Evolutionary conservation across 257 asterid species (phyloP).

Genomic region (Solanum medicagineum): DNA sequence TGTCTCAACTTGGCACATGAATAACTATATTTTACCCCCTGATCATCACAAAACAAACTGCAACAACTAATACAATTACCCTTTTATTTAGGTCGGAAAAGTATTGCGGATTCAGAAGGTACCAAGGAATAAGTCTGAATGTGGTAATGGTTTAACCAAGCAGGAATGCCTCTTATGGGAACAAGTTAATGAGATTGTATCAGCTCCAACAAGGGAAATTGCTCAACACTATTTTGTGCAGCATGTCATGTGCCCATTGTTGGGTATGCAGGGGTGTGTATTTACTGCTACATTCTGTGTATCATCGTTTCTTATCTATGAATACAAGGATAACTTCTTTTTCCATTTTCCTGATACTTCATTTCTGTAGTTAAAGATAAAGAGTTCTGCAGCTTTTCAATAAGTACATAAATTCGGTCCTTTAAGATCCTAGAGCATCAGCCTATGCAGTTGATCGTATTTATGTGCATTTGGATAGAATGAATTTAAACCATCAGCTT

Average conservation of each 20-base stretch:
- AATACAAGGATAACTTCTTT: not conserved
- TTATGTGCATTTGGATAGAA: not conserved
- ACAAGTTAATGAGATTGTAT: constrained; percentile 41
- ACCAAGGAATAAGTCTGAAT: constrained; percentile 33
- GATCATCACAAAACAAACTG: no score
- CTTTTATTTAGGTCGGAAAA: constrained; percentile 51
- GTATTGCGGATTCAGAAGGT: constrained; percentile 66
- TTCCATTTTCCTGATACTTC: not conserved
- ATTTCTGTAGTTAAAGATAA: not conserved
- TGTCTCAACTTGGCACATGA: not conserved
- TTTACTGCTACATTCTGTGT: not conserved
- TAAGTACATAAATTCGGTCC: not conserved
- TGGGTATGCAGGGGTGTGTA: constrained; percentile 88
- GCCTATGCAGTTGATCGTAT: not conserved
- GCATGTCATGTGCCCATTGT: constrained; percentile 64
- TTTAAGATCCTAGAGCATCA: not conserved
- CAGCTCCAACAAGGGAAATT: constrained; percentile 63
- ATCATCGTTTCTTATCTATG: not conserved
- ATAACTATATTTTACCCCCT: no score
- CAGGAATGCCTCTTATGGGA: constrained; percentile 62
- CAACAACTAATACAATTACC: no score
- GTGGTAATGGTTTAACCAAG: constrained; percentile 36
- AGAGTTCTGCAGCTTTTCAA: not conserved
- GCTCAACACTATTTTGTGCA: constrained; percentile 64
- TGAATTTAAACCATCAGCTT: not conserved